Conservation (phyloP, 176 grass and related monocot species). For the Oryza glumipatula region DNA sequence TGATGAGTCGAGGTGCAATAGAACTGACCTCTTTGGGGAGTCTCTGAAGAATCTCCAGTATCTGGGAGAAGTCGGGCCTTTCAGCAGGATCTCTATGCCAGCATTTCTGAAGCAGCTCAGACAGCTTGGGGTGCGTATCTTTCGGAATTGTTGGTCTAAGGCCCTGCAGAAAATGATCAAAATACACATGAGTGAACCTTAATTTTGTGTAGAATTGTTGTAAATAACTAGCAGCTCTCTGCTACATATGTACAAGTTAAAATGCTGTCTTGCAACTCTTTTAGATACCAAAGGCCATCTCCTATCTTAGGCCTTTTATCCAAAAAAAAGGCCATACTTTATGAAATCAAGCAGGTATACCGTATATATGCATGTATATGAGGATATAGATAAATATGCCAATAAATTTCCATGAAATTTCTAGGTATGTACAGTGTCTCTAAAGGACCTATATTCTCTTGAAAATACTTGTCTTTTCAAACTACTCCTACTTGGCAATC, state of each 20-base stretch:
- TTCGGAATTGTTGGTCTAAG: slow-evolving; percentile 76
- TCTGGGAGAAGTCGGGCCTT: slow-evolving; percentile 73
- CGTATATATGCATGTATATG: not conserved
- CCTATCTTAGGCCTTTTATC: not conserved
- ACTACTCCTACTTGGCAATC: not conserved
- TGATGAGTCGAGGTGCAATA: not conserved
- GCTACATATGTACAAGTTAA: not conserved
- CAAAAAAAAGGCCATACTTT: not conserved
- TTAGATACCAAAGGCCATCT: not conserved
- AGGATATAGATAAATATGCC: not conserved
- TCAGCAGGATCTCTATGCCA: slow-evolving; percentile 69
- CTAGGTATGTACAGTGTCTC: not conserved
- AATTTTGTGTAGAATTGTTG: not conserved
- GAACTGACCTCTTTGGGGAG: slow-evolving; percentile 73
- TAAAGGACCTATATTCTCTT: not conserved
- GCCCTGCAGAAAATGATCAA: slow-evolving; percentile 47
- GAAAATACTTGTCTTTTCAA: not conserved
- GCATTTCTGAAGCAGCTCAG: slow-evolving; percentile 65
- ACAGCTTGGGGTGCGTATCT: slow-evolving; percentile 61
- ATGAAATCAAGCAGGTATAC: not conserved
- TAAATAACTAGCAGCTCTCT: too few species aligned
- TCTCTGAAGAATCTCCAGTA: slow-evolving; percentile 57
- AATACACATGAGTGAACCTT: not conserved
- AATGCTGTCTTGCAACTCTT: not conserved
- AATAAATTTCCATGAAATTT: not conserved